These are phyloP conservation scores for Climacium dendroides DNA, from an alignment of 225 moss, liverwort and hornwort genomes.

Conservation along the genomic window DNA sequence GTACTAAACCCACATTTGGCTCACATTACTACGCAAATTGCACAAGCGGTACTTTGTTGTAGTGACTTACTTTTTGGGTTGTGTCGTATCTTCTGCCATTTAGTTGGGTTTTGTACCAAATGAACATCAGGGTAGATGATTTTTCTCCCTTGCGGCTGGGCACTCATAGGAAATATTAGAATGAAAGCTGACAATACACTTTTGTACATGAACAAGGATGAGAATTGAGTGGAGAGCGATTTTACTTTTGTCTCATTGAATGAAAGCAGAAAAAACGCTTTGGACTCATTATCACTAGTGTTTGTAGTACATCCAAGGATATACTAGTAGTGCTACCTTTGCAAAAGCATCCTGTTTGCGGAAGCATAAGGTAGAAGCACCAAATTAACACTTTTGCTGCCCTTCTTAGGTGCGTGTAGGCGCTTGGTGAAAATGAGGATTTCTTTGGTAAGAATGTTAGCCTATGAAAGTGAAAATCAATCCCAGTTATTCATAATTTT, in stretches of 20 bases:
- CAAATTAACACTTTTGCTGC: not conserved
- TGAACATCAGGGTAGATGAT: not conserved
- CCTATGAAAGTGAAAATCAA: not conserved
- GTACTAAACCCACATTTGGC: not conserved
- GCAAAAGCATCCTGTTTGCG: not conserved
- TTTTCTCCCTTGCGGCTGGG: not conserved
- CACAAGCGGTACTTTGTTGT: conserved; percentile 21
- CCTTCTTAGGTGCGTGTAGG: accelerated
- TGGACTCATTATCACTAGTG: not conserved
- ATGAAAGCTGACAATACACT: not conserved
- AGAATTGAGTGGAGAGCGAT: not conserved
- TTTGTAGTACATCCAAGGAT: not conserved
- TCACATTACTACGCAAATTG: conserved; percentile 40
- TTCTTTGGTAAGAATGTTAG: not conserved
- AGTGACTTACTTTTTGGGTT: not conserved
- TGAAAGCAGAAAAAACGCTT: too few relatives aligned
- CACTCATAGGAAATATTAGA: not conserved
- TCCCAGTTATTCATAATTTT: not conserved
- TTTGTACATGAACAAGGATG: not conserved
- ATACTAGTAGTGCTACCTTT: too few relatives aligned
- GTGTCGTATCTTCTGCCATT: not conserved
- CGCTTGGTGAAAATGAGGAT: not conserved
- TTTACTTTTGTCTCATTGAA: not conserved
- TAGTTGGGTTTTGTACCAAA: not conserved
- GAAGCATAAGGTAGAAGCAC: not conserved